phyloP scores from a whole-genome alignment of 106 monocot species.

The Dendrobium nobile region DNA sequence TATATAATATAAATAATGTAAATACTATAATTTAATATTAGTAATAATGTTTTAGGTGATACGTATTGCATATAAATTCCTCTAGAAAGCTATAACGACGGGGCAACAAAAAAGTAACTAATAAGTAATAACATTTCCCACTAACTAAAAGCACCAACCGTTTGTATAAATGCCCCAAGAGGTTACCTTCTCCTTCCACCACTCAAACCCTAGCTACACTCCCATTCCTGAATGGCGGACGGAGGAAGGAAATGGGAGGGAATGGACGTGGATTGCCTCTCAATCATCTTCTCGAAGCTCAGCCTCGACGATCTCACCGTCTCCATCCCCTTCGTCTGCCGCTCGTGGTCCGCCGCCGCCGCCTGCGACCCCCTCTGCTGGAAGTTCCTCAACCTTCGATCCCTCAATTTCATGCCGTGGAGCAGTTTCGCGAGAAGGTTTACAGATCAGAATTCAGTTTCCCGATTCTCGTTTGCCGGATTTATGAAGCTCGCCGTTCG shows the following conservation, averaged over 20 bases:
- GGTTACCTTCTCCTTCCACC: not conserved
- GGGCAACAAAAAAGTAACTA: no score
- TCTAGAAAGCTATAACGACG: no score
- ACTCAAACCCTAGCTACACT: not conserved
- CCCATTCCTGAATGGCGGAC: not conserved
- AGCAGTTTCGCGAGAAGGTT: constrained; percentile 14
- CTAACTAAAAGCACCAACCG: no score
- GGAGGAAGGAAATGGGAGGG: constrained; percentile 18
- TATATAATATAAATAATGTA: no score
- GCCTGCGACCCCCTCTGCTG: constrained; percentile 14
- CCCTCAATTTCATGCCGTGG: constrained; percentile 17
- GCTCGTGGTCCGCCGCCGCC: not conserved
- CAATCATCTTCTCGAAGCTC: constrained; percentile 17
- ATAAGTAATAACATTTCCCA: no score
- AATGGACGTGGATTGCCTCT: constrained; percentile 18
- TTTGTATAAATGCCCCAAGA: not conserved
- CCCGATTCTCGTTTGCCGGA: constrained; percentile 4
- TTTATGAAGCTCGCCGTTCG: not conserved
- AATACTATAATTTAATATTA: no score
- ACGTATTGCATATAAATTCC: no score
- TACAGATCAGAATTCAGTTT: not conserved
- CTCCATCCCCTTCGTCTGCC: not conserved
- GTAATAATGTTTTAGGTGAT: no score
- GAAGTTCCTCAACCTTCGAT: constrained; percentile 14
- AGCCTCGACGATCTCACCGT: not conserved